Evolutionary conservation across 805 yeast genomes (phyloP).

Genomic region (Lipomyces mesembrius): DNA sequence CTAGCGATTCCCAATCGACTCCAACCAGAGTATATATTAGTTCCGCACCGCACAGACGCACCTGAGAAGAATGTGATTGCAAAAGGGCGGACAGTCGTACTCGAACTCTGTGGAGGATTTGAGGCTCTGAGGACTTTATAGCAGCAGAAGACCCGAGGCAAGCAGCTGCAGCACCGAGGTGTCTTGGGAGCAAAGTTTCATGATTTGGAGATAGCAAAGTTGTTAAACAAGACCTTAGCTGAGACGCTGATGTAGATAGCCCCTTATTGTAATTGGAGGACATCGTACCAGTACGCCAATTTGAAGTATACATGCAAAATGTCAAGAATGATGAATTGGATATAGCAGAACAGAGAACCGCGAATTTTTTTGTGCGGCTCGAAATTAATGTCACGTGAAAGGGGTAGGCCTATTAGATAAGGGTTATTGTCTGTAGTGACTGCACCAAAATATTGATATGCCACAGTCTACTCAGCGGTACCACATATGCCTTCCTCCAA

Average conservation of each 20-base stretch:
- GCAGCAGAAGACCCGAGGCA: slow-evolving; percentile 21
- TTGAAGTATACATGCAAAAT: neutral
- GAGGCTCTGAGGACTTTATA: slow-evolving; percentile 17
- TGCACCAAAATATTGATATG: neutral
- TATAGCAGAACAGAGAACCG: neutral
- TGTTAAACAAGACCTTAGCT: slow-evolving; percentile 22
- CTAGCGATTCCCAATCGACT: slow-evolving; percentile 32
- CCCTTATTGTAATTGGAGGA: neutral
- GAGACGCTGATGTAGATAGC: slow-evolving; percentile 6
- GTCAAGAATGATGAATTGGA: neutral
- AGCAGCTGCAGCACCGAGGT: slow-evolving; percentile 19
- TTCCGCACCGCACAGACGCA: slow-evolving; percentile 26
- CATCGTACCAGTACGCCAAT: neutral
- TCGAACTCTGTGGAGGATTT: slow-evolving; percentile 29
- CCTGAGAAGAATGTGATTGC: slow-evolving; percentile 19
- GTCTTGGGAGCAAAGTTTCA: slow-evolving; percentile 19
- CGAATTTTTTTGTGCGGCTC: slow-evolving; percentile 5
- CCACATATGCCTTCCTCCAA: neutral
- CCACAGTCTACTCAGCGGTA: neutral
- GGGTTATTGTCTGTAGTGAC: neutral
- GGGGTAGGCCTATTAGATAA: neutral
- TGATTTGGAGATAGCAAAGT: slow-evolving; percentile 25
- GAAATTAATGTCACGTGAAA: neutral
- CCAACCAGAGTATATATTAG: slow-evolving; percentile 17
- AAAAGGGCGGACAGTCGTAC: slow-evolving; percentile 31